A percentile compares a stretch with the other conserved stretches of the same genome.
Evolutionary conservation across 2,329 filamentous ascomycete genomes (phyloP).

Genomic region (Pseudocercospora pini-densiflorae): DNA sequence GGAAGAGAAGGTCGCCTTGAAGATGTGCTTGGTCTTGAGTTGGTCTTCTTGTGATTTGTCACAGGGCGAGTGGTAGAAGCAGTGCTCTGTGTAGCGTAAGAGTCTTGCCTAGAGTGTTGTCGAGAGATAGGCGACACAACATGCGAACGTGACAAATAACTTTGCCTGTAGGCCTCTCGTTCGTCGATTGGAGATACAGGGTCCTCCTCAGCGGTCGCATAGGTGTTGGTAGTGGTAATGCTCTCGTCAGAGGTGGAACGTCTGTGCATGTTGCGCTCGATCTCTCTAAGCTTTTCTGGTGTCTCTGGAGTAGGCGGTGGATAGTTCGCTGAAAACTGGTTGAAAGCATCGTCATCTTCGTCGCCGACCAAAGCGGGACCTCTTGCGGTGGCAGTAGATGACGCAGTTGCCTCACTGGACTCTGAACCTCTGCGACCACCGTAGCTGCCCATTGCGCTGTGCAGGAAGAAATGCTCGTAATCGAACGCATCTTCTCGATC

Average conservation of each 20-base stretch:
- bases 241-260: slow-evolving; percentile 64
- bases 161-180: not conserved
- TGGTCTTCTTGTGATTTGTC: not conserved
- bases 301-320: slow-evolving; percentile 38
- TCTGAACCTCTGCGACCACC: slow-evolving; percentile 50
- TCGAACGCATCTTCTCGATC: slow-evolving; percentile 95
- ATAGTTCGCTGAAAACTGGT: slow-evolving; percentile 28
- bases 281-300: slow-evolving; percentile 40
- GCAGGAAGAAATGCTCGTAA: slow-evolving; percentile 93
- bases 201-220: slow-evolving; percentile 61
- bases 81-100: slow-evolving; percentile 12
- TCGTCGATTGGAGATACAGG: slow-evolving; percentile 17
- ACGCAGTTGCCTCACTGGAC: slow-evolving; percentile 43
- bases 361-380: slow-evolving; percentile 28
- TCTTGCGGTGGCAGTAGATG: slow-evolving; percentile 58
- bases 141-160: slow-evolving; percentile 10
- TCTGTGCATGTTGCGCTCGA: slow-evolving; percentile 41
- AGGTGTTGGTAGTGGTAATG: slow-evolving; percentile 64
- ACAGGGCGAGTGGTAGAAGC: slow-evolving; percentile 7
- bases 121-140: slow-evolving; percentile 18
- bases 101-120: slow-evolving; percentile 17
- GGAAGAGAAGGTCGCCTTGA: slow-evolving; percentile 12
- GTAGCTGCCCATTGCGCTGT: slow-evolving; percentile 85
- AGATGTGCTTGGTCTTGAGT: slow-evolving; percentile 8
- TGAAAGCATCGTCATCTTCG: slow-evolving; percentile 26